Conservation (phyloP, 192 early-diverging fungal genomes). For the Linnemannia elongata region DNA sequence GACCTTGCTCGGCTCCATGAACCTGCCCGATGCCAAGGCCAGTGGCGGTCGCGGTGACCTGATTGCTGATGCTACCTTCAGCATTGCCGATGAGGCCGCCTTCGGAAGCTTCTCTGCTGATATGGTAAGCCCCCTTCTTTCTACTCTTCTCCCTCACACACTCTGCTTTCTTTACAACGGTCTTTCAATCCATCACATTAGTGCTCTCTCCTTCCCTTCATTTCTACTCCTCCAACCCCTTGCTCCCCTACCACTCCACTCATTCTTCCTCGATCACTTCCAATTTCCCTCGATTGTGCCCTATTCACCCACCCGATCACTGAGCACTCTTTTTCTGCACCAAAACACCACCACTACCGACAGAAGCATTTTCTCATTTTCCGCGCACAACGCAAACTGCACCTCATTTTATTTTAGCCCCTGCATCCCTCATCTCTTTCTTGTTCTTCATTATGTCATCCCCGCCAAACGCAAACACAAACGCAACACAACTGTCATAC, state of each 20-base stretch:
- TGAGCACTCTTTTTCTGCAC: too few relatives aligned
- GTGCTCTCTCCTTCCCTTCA: background rate
- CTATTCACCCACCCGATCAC: too few relatives aligned
- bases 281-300: too few relatives aligned
- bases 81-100: constrained; percentile 52
- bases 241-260: background rate
- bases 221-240: background rate
- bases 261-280: background rate
- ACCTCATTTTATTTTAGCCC: too few relatives aligned
- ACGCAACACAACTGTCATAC: too few relatives aligned
- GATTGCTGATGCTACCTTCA: constrained; percentile 41
- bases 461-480: too few relatives aligned
- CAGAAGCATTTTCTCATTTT: too few relatives aligned
- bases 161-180: background rate
- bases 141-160: background rate
- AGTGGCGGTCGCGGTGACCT: constrained; percentile 60
- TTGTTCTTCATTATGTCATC: too few relatives aligned
- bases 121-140: constrained; percentile 28
- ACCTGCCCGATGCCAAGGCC: constrained; percentile 53
- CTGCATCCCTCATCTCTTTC: too few relatives aligned
- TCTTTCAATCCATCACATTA: background rate
- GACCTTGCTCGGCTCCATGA: constrained; percentile 56
- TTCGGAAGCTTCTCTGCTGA: constrained; percentile 62
- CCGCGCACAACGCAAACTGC: too few relatives aligned
- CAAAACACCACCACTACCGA: too few relatives aligned